Base-by-base conservation (phyloP, 352 stramenopile species). In the Globisporangium abappressorium region DNA sequence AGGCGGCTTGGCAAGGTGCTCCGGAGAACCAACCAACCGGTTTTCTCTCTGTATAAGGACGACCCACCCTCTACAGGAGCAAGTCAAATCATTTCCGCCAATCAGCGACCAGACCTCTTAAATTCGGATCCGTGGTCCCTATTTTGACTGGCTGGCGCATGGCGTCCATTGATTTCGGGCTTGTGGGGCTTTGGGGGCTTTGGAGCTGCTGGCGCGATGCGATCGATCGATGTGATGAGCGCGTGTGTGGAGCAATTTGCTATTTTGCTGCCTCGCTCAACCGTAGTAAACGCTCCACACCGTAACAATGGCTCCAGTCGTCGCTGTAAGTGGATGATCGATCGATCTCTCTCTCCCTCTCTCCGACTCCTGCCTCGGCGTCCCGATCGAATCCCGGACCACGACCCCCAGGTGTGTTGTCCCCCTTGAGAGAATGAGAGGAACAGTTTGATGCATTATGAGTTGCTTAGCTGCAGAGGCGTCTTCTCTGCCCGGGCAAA, bases 401-500 rank as follows among this genome's bases (percentile, higher is more conserved):
- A 33, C 43, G 51, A 18, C 34, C 33, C 28, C 34, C 64, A 69
- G 64, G 56, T 69, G 41, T 59, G 64, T 69, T 69, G 38, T 56
- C 18, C 30, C 41, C 34, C 26, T 6, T 14, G 28, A 33, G 28
- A 47, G 24, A 57, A 30, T 58, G 41, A 36, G 41, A 36, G 46
- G 43, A 36, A 41, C 20, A 20, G 30, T 34, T 7, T 8, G 18
- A 47, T 70, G 36, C 76, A 71, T 55, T 76, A 84, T 89, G 76
- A 85, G 82, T 91, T 93, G 85, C 85, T 82, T 80, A 90, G 85
- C 85, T 93, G 85, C 82, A 92, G 85, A 93, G 83, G 62, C 77
- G 79, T 74, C 75, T 89, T 91, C 81, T 93, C 82, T 92, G 84
- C 82, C 86, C 82, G 83, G 82, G 85, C 85, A 92, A 82, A 89